Evolutionary conservation across 805 yeast genomes (phyloP), one percentile per base, ranked within the genome.

Genomic region (Metschnikowia colocasiae): DNA sequence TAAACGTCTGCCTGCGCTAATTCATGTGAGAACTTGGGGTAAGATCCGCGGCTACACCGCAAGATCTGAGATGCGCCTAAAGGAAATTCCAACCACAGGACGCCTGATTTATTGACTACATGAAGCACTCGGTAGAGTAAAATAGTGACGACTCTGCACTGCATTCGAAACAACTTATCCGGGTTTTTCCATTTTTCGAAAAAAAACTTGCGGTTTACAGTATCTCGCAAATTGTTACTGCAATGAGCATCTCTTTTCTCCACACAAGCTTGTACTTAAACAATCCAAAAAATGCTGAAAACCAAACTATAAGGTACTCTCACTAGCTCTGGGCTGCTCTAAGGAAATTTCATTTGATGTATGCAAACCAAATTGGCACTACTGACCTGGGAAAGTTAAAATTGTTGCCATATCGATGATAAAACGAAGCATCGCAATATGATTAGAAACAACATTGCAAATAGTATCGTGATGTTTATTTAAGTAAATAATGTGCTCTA

Each of bases 21-120:
- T 30, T 31, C 36, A 22, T 31, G 37, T 18, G 43, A 40, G 22
- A 31, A 10, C 15, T 36, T 40, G 43, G 43, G 43, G 43, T 32
- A 25, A 30, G 23, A 30, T 31, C 43, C 37, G 43, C 43, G 43
- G 43, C 30, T 31, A 19, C 23, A 18, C 20, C 18, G 26, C n/a
- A 20, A 19, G 34, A 39, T n/a, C 6, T 18, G 26, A 9, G 29
- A 27, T 39, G 34, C 33, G 29, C 23, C 7, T 35, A 13, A 22
- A 9, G 18, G 39, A 7, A 35, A 22, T 22, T 35, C 27, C 10
- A 25, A 12, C 19, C n/a, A 30, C 7, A 31, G 34, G 9, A 15
- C 16, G 15, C n/a, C 9, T n/a, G 36, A 18, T 19, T 6, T 33
- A 13, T 18, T 13, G 36, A 12, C 8, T 3, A 18, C 18, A 10